Percentiles rank a stretch among this genome's conserved stretches.
Conservation (phyloP, 2,329 filamentous ascomycete genomes). For the Ceratocystiopsis brevicomis region DNA sequence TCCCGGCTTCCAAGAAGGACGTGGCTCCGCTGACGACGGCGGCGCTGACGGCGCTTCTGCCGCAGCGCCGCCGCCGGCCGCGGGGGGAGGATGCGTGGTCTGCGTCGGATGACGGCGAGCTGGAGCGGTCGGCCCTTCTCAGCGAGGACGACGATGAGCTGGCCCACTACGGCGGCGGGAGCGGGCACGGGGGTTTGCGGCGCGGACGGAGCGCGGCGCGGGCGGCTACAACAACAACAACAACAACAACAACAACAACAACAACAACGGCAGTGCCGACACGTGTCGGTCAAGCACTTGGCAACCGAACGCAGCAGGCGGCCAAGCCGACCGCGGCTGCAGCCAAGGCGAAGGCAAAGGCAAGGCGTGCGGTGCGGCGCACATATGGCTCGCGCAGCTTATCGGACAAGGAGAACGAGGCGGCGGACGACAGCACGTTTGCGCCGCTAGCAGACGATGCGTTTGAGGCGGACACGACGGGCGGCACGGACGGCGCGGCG, state of each 20-base stretch:
- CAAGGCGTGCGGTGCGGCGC: constrained; percentile 13
- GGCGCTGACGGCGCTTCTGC: constrained; percentile 33
- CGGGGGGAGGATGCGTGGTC: constrained; percentile 11
- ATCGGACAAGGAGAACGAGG: constrained; percentile 43
- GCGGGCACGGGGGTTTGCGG: constrained; percentile 16
- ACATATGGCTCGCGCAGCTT: constrained; percentile 31
- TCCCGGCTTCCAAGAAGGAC: not conserved
- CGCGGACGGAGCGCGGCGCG: constrained; percentile 2
- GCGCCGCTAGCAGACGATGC: constrained; percentile 27
- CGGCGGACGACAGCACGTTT: constrained; percentile 19
- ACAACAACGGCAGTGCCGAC: not conserved
- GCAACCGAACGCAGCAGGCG: not conserved
- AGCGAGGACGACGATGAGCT: constrained; percentile 38
- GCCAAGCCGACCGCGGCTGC: not conserved
- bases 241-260: constrained; percentile 2
- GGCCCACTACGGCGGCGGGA: constrained; percentile 19
- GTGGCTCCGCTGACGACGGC: constrained; percentile 27
- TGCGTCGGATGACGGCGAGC: constrained; percentile 14
- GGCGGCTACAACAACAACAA: not conserved
- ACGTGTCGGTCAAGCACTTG: not conserved
- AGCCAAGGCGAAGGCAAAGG: not conserved
- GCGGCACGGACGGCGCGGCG: constrained; percentile 20
- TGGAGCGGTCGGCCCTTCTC: constrained; percentile 22
- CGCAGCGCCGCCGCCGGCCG: constrained; percentile 27
- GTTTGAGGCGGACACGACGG: constrained; percentile 21